phyloP scores from a whole-genome alignment of 1,139 yeast genomes.

The Yamadazyma friedrichii region DNA sequence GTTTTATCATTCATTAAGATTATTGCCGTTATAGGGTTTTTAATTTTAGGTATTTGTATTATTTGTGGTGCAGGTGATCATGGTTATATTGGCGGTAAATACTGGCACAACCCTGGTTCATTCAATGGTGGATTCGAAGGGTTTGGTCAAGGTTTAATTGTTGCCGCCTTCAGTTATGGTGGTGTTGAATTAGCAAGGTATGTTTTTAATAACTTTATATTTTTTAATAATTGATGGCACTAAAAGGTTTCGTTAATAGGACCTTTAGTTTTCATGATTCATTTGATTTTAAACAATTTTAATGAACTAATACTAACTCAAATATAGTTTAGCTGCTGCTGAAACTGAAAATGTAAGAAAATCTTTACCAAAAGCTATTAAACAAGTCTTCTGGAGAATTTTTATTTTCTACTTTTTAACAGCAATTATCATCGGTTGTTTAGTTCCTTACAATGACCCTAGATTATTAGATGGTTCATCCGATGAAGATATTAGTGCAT shows the following conservation, averaged over 20 bases:
- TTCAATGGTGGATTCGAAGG: conserved; percentile 70
- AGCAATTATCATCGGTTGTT: conserved; percentile 45
- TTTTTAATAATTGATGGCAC: too few relatives aligned
- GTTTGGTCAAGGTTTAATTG: conserved; percentile 75
- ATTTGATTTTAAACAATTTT: too few relatives aligned
- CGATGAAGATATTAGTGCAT: conserved; percentile 31
- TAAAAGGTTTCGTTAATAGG: too few relatives aligned
- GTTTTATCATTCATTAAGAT: conserved; percentile 41
- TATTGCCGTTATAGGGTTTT: conserved; percentile 42
- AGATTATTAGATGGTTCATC: conserved; percentile 33
- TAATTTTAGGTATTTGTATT: conserved; percentile 33
- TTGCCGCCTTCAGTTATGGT: conserved; percentile 82
- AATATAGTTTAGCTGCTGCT: conserved; percentile 72
- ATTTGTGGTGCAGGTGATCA: conserved; percentile 44
- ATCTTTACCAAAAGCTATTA: conserved; percentile 71
- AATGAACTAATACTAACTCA: too few relatives aligned
- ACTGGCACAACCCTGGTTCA: conserved; percentile 47
- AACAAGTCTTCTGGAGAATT: conserved; percentile 74
- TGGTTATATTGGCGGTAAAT: conserved; percentile 40
- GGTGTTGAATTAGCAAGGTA: conserved; percentile 45
- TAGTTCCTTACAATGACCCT: conserved; percentile 41
- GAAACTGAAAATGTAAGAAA: conserved; percentile 73
- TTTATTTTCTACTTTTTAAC: conserved; percentile 55
- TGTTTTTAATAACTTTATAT: too few relatives aligned
- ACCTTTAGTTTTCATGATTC: too few relatives aligned